phyloP scores from a whole-genome alignment of 106 monocot genomes.

The Phalaenopsis equestris region DNA sequence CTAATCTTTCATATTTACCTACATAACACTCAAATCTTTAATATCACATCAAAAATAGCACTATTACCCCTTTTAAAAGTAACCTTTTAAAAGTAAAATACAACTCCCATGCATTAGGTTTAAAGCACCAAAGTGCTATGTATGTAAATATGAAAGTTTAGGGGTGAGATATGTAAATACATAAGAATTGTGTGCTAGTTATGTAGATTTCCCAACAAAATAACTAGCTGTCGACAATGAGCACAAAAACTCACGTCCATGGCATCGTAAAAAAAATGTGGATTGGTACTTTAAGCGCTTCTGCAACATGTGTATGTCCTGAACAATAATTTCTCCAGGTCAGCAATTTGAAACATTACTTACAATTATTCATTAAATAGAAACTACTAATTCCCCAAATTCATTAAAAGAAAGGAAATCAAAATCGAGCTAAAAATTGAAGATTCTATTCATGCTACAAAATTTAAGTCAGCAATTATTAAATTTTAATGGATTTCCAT shows the following conservation, averaged over 20 bases:
- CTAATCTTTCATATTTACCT: no score
- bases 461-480: background rate
- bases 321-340: constrained; percentile 42
- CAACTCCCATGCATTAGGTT: no score
- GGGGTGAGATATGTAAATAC: no score
- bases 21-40: no score
- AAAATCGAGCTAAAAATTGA: background rate
- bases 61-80: no score
- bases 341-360: constrained; percentile 20
- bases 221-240: background rate
- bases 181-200: no score
- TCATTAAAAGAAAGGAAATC: constrained; percentile 3
- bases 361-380: constrained; percentile 14
- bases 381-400: constrained; percentile 13
- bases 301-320: constrained; percentile 95
- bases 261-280: constrained; percentile 98
- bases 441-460: background rate
- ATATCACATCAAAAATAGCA: no score
- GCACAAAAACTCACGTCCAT: constrained; percentile 68
- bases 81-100: no score
- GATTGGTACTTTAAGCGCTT: constrained; percentile 81
- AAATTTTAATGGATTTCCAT: background rate
- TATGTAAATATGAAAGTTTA: no score
- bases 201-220: background rate
- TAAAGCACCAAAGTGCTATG: no score